Evolutionary conservation across 2,329 filamentous ascomycete genomes (phyloP).

Genomic region (Whalleya microplaca): DNA sequence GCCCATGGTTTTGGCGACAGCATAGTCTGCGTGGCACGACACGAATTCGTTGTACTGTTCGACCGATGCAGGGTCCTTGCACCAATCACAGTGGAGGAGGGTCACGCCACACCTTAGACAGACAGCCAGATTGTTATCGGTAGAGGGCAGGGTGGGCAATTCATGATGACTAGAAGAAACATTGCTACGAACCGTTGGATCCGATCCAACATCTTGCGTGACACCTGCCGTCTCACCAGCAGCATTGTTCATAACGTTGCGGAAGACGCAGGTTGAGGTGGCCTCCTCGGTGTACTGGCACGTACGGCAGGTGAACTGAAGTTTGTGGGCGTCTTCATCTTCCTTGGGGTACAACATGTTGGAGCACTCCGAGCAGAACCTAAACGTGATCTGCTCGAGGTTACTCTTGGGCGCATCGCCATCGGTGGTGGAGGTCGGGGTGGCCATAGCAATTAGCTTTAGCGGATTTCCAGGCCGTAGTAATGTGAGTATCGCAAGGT

Average conservation of each 20-base stretch:
- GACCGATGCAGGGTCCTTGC: conserved; percentile 35
- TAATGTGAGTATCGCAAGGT: conserved; percentile 3
- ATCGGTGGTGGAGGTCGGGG: conserved; percentile 57
- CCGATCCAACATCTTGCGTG: conserved; percentile 93
- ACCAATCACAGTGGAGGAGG: conserved; percentile 36
- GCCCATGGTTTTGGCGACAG: conserved; percentile 21
- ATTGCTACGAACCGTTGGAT: conserved; percentile 90
- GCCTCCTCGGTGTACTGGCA: conserved; percentile 91
- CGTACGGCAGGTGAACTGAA: conserved; percentile 95
- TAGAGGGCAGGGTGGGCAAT: conserved; percentile 5
- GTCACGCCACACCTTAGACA: conserved; percentile 38
- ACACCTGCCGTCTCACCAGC: conserved; percentile 96
- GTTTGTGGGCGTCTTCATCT: conserved; percentile 78
- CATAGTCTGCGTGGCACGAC: conserved; percentile 26
- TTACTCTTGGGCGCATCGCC: conserved; percentile 51
- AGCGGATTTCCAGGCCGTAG: no score
- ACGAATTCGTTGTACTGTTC: conserved; percentile 35
- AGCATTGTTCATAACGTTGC: conserved; percentile 88
- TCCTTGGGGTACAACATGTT: conserved; percentile 99
- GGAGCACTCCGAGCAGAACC: conserved; percentile 98
- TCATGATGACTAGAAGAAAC: conserved; percentile 35
- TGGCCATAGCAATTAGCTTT: conserved; percentile 56
- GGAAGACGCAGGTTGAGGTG: conserved; percentile 88
- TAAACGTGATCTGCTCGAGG: conserved; percentile 87
- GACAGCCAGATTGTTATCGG: conserved; percentile 30